These are phyloP conservation scores for Neoarthrinium moseri DNA, from an alignment of 2,329 filamentous ascomycete species.

Conservation along the genomic window DNA sequence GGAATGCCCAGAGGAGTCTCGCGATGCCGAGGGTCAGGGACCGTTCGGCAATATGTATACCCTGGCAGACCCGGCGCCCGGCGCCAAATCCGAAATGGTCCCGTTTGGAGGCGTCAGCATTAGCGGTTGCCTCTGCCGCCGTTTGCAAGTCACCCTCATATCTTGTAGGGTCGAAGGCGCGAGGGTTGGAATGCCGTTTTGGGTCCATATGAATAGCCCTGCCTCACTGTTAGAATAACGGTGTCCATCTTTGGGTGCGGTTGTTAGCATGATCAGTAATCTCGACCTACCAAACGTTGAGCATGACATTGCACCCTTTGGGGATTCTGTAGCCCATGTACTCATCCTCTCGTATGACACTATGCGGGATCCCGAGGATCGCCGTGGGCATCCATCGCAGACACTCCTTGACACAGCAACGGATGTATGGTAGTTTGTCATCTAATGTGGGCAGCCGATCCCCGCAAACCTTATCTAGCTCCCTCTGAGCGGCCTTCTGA, in stretches of 20 bases:
- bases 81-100: constrained; percentile 56
- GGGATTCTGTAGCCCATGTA: constrained; percentile 42
- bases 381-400: constrained; percentile 47
- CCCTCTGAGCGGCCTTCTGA: constrained; percentile 46
- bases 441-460: constrained; percentile 45
- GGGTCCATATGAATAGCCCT: constrained; percentile 44
- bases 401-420: constrained; percentile 56
- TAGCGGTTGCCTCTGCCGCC: constrained; percentile 24
- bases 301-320: constrained; percentile 37
- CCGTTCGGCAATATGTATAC: constrained; percentile 52
- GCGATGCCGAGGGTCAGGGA: constrained; percentile 45
- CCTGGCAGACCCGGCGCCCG: constrained; percentile 55
- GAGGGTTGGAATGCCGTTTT: constrained; percentile 33
- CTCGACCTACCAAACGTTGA: constrained; percentile 39
- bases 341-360: constrained; percentile 39
- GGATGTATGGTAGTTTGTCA: constrained; percentile 48
- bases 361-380: constrained; percentile 39
- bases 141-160: constrained; percentile 17
- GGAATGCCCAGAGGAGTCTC: constrained; percentile 44
- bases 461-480: constrained; percentile 52
- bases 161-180: constrained; percentile 35
- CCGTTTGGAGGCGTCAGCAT: constrained; percentile 39
- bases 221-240: background rate
- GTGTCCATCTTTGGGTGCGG: background rate
- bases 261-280: background rate